Evolutionary conservation across 2,329 filamentous ascomycete species (phyloP).

Genomic region (Plectosphaerella cucumerina): DNA sequence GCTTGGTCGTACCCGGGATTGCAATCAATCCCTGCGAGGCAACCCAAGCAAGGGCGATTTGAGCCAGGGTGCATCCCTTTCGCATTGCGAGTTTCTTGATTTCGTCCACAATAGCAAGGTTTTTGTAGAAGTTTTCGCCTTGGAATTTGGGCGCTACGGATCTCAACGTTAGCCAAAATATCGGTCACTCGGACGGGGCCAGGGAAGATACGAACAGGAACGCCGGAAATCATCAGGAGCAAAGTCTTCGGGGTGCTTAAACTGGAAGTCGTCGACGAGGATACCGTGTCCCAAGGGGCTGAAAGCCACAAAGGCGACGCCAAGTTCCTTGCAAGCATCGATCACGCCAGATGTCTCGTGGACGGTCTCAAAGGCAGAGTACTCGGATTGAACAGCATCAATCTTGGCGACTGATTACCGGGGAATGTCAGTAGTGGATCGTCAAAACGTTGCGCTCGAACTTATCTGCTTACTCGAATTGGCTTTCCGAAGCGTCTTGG

Average conservation of each 20-base stretch:
- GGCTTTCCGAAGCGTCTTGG: conserved; percentile 34
- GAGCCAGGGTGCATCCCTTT: conserved; percentile 43
- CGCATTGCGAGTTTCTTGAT: conserved; percentile 40
- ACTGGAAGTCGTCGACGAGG: conserved; percentile 37
- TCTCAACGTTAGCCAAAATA: too few relatives aligned
- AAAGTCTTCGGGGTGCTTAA: conserved; percentile 29
- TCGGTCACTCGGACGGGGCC: too few relatives aligned
- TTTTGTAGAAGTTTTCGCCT: conserved; percentile 47
- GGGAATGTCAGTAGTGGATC: background rate
- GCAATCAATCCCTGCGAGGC: conserved; percentile 47
- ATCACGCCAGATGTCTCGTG: conserved; percentile 30
- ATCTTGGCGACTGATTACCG: conserved; percentile 29
- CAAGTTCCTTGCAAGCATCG: background rate
- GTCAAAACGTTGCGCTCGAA: background rate
- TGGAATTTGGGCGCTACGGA: conserved; percentile 38
- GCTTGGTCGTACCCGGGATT: conserved; percentile 60
- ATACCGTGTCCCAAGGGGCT: conserved; percentile 48
- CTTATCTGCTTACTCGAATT: conserved; percentile 28
- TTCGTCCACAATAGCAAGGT: conserved; percentile 41
- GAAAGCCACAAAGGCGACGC: conserved; percentile 43
- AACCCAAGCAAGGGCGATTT: conserved; percentile 55
- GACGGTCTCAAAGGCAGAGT: conserved; percentile 22
- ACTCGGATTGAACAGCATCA: conserved; percentile 23
- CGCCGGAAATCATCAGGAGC: conserved; percentile 40
- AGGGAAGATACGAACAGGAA: background rate